Evolutionary conservation across 495 filamentous ascomycete genomes (phyloP).

Genomic region (Aspergillus asperescens): DNA sequence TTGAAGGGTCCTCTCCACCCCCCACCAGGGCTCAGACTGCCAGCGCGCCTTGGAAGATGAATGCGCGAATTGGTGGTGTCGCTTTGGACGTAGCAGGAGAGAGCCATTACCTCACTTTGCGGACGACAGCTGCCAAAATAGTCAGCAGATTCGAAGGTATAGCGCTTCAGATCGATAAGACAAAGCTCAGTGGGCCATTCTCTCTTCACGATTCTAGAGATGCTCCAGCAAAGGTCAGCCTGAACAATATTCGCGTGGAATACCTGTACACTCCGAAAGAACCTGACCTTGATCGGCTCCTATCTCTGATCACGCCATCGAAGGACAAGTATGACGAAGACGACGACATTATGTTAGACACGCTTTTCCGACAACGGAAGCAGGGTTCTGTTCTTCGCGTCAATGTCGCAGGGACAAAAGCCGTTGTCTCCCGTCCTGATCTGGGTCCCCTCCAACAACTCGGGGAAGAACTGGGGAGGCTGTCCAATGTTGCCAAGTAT

Average conservation of each 20-base stretch:
- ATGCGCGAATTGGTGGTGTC: constrained; percentile 72
- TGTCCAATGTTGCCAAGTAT: constrained; percentile 89
- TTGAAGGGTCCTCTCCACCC: constrained; percentile 45
- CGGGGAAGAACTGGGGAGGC: constrained; percentile 67
- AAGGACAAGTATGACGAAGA: constrained; percentile 87
- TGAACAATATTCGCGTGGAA: constrained; percentile 66
- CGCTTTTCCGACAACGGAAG: constrained; percentile 77
- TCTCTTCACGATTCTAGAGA: constrained; percentile 39
- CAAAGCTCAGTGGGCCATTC: constrained; percentile 67
- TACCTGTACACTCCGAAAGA: constrained; percentile 70
- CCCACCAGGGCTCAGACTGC: constrained; percentile 17
- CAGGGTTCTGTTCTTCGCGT: constrained; percentile 82
- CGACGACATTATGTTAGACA: constrained; percentile 93
- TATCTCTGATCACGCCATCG: constrained; percentile 85
- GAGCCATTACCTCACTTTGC: constrained; percentile 64
- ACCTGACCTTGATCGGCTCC: constrained; percentile 70
- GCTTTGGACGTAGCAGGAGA: constrained; percentile 68
- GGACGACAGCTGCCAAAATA: constrained; percentile 74
- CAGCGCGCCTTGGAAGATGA: constrained; percentile 57
- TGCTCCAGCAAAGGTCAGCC: constrained; percentile 47
- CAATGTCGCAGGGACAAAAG: constrained; percentile 55
- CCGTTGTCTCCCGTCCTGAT: constrained; percentile 52
- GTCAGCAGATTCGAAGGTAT: constrained; percentile 65
- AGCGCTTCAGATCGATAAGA: constrained; percentile 66
- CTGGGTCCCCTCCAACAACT: constrained; percentile 62